Evolutionary conservation across 2,329 filamentous ascomycete species (phyloP).

Genomic region (Emergomyces pasteurianus): DNA sequence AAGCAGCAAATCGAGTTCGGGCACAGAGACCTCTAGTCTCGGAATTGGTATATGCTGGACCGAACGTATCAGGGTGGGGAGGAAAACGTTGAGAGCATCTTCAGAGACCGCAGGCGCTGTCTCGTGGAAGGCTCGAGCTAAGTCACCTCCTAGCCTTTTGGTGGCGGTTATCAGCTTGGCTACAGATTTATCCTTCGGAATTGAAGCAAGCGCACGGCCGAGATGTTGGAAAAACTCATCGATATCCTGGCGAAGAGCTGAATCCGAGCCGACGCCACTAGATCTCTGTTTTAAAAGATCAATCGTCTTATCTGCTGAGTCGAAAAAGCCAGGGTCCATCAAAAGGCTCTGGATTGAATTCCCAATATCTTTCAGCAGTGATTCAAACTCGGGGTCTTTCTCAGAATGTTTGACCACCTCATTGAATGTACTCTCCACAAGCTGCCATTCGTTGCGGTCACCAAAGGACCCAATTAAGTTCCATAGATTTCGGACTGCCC

Average conservation of each 20-base stretch:
- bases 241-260: slow-evolving; percentile 59
- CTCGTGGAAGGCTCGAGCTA: slow-evolving; percentile 53
- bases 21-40: slow-evolving; percentile 73
- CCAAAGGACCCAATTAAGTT: slow-evolving; percentile 68
- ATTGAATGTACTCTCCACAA: slow-evolving; percentile 56
- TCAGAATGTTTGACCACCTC: slow-evolving; percentile 61
- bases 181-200: slow-evolving; percentile 60
- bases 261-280: slow-evolving; percentile 49
- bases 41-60: slow-evolving; percentile 86
- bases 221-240: slow-evolving; percentile 59
- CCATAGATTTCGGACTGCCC: slow-evolving; percentile 71
- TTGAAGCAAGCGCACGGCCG: slow-evolving; percentile 54
- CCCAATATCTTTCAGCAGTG: slow-evolving; percentile 60
- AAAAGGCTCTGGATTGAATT: slow-evolving; percentile 68
- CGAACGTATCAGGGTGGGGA: slow-evolving; percentile 62
- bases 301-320: slow-evolving; percentile 57
- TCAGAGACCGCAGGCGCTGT: slow-evolving; percentile 60
- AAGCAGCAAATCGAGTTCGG: slow-evolving; percentile 70
- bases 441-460: slow-evolving; percentile 60
- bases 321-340: slow-evolving; percentile 76
- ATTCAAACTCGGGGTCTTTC: slow-evolving; percentile 71
- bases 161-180: slow-evolving; percentile 56
- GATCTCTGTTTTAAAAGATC: slow-evolving; percentile 47
- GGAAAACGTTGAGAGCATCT: slow-evolving; percentile 67
- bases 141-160: slow-evolving; percentile 53